Conservation (phyloP, 306 rosid species). For the Cucurbita maxima region DNA sequence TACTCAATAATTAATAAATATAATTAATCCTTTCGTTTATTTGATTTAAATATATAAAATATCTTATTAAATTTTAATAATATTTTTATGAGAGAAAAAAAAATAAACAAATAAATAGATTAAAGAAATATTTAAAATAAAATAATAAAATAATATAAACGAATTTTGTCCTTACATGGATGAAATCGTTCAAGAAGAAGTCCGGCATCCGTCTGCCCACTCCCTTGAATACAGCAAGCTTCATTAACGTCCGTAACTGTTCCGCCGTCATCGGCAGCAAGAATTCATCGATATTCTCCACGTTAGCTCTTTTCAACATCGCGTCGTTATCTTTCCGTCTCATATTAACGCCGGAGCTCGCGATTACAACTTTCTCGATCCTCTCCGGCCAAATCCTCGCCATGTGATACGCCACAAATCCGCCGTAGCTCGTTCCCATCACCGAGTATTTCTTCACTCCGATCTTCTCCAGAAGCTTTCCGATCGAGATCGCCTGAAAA, state of each 20-base stretch:
- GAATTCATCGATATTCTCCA: constrained; percentile 44
- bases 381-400: constrained; percentile 51
- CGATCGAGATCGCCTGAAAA: constrained; percentile 58
- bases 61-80: too few relatives aligned
- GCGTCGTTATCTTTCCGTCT: constrained; percentile 22
- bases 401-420: constrained; percentile 64
- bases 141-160: background rate
- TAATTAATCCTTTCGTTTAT: too few relatives aligned
- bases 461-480: constrained; percentile 35
- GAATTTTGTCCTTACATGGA: constrained; percentile 22
- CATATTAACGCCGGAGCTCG: constrained; percentile 78
- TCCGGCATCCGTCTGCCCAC: constrained; percentile 23
- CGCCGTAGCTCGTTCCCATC: constrained; percentile 81
- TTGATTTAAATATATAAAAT: too few relatives aligned
- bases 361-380: constrained; percentile 65
- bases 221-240: constrained; percentile 17
- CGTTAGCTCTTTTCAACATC: constrained; percentile 34
- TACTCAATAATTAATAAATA: too few relatives aligned
- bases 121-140: too few relatives aligned
- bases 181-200: constrained; percentile 42
- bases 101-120: too few relatives aligned
- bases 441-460: constrained; percentile 32
- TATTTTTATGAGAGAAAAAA: too few relatives aligned
- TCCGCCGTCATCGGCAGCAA: constrained; percentile 54
- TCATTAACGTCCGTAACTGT: constrained; percentile 37